Base-by-base conservation (phyloP, 441 rosid genomes). In the Populus tomentosa region DNA sequence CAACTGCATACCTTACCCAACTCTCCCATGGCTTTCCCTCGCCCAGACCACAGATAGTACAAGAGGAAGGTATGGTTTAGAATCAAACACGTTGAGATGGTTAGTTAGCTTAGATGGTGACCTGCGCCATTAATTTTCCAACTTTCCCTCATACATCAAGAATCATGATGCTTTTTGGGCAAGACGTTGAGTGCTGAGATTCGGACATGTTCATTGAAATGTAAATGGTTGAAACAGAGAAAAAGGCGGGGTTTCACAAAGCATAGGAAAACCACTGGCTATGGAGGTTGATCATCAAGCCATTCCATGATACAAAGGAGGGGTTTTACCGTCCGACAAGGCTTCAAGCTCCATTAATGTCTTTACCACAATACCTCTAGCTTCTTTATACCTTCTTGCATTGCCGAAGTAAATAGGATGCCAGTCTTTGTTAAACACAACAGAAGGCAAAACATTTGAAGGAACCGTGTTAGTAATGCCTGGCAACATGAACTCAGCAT, bases 261-360 rank as follows among this genome's bases (percentile, higher is more conserved):
- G 64, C 94, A 88, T 38, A 92, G 80, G 82, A 90, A 92, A 69
- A 88, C 87, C 1, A 90, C 94, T 3, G 93, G 87, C 14, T 61
- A 65, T 0, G 69, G 67, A 3, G 91, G 90, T 59, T 90, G 95
- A 70, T 74, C 75, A 61, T 86, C 88, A 3, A 92, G 83, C 93
- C 97, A 92, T 21, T 56, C 64, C 68, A 80, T 66, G 67, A 84
- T 90, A 86, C 10, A 84, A 70, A 1, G 83, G 74, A 42, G 83
- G 93, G 30, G 42, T 42, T 71, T 18, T 26, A 28, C 38, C 78
- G 13, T 50, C 62, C 0, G 64, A 67, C 5, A 86, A 68, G 23
- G 77, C 77, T 69, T 92, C 97, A 1, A 90, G 80, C 75, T 90
- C 88, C 10, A 56, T 5, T 18, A 89, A 80, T 0, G 91, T 74